Conservation (phyloP, 345 rosid species). For the Aquilaria yunnanensis region DNA sequence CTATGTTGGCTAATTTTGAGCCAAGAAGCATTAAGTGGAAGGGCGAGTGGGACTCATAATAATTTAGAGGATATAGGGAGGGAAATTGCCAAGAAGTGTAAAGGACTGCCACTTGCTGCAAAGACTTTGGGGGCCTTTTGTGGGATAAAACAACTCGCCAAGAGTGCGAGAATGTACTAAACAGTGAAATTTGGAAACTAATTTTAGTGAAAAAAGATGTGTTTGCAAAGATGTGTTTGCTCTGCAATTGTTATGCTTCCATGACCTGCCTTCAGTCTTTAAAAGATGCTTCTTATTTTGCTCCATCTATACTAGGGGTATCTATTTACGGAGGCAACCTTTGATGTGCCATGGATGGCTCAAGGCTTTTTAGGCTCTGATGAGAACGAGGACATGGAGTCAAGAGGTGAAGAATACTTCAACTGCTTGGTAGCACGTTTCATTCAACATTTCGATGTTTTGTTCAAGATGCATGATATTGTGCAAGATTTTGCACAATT, state of each 20-base stretch:
- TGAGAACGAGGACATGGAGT: too few species aligned
- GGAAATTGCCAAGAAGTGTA: constrained; percentile 17
- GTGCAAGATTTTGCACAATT: too few species aligned
- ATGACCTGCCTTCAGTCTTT: too few species aligned
- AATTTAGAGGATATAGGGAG: not conserved
- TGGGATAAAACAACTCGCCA: not conserved
- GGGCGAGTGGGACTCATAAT: not conserved
- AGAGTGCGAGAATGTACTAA: constrained; percentile 3
- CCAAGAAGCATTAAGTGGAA: constrained; percentile 2
- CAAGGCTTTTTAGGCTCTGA: constrained; percentile 4
- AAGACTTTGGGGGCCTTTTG: constrained; percentile 22
- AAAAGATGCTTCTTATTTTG: not conserved
- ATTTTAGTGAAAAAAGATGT: too few species aligned
- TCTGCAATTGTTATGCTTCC: too few species aligned
- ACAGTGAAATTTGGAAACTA: too few species aligned
- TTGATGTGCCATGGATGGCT: constrained; percentile 13
- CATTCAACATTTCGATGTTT: too few species aligned
- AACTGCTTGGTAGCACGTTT: too few species aligned
- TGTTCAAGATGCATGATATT: too few species aligned
- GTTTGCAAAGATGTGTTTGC: too few species aligned
- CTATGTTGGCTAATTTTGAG: too few species aligned
- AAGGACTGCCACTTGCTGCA: constrained; percentile 25
- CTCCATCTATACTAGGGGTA: constrained; percentile 6
- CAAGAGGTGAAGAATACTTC: too few species aligned
- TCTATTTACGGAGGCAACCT: constrained; percentile 7